Evolutionary conservation across 2,329 filamentous ascomycete genomes (phyloP).

Genomic region (Colletotrichum chrysophilum): DNA sequence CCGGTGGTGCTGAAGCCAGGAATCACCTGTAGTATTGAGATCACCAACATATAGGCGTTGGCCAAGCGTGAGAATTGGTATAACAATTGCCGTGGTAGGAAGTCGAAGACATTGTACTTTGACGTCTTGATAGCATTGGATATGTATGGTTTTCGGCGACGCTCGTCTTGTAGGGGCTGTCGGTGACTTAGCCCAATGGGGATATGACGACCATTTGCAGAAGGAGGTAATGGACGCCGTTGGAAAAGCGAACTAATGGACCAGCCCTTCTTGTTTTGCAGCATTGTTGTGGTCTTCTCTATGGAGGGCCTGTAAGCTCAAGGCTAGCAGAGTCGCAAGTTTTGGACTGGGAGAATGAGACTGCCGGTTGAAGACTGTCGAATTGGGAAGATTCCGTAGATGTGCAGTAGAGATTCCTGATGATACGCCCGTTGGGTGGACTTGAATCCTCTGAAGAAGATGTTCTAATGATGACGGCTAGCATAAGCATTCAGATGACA

Average conservation of each 20-base stretch:
- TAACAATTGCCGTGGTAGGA: conserved; percentile 83
- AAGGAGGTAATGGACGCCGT: conserved; percentile 58
- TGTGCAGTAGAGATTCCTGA: not conserved
- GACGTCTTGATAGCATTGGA: conserved; percentile 77
- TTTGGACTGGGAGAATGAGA: not conserved
- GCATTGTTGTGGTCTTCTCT: not conserved
- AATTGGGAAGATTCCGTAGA: not conserved
- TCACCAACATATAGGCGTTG: conserved; percentile 86
- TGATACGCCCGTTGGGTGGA: not conserved
- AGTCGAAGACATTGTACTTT: conserved; percentile 83
- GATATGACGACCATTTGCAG: conserved; percentile 69
- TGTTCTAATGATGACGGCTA: not conserved
- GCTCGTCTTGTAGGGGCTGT: conserved; percentile 51
- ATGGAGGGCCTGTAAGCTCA: not conserved
- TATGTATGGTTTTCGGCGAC: conserved; percentile 50
- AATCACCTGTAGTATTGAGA: conserved; percentile 82
- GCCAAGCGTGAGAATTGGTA: conserved; percentile 86
- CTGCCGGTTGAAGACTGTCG: not conserved
- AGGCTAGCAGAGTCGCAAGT: not conserved
- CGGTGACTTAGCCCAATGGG: conserved; percentile 44
- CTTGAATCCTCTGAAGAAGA: not conserved
- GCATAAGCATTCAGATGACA: not conserved
- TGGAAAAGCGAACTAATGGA: not conserved
- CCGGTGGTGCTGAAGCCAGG: conserved; percentile 79
- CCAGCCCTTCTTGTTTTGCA: not conserved